Evolutionary conservation across 2,329 filamentous ascomycete species (phyloP).

Genomic region (Trichoderma breve): DNA sequence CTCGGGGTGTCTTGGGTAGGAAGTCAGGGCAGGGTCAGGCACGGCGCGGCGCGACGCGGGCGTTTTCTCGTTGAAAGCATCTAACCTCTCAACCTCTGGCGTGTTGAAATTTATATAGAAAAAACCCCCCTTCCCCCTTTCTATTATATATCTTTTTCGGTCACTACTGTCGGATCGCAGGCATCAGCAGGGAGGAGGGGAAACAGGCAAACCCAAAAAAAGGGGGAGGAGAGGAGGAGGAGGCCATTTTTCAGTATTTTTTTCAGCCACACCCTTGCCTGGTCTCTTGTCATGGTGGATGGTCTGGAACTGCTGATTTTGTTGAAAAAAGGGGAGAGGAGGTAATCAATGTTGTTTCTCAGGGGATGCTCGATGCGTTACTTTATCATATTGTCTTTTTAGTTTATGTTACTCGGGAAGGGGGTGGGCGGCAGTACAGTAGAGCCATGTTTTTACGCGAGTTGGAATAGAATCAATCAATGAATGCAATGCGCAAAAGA

Average conservation of each 20-base stretch:
- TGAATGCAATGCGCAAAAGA: slow-evolving; percentile 12
- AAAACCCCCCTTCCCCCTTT: not conserved
- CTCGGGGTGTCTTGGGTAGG: slow-evolving; percentile 16
- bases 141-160: not conserved
- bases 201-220: not conserved
- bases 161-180: not conserved
- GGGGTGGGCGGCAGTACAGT: not conserved
- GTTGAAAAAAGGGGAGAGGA: not conserved
- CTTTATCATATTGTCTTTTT: slow-evolving; percentile 12
- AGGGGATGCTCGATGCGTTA: not conserved
- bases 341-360: not conserved
- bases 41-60: slow-evolving; percentile 15
- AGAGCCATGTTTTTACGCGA: not conserved
- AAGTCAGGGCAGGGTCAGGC: slow-evolving; percentile 8
- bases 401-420: not conserved
- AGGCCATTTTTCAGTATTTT: not conserved
- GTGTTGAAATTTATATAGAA: slow-evolving; percentile 11
- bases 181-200: not conserved
- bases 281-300: not conserved
- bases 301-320: not conserved
- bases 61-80: slow-evolving; percentile 19
- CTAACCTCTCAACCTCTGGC: slow-evolving; percentile 6
- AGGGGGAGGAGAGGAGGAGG: not conserved
- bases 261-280: not conserved
- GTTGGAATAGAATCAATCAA: slow-evolving; percentile 21